Evolutionary conservation across 2,329 filamentous ascomycete species (phyloP), one percentile per base, ranked within the genome.

Genomic region (Fusarium nelsonii): DNA sequence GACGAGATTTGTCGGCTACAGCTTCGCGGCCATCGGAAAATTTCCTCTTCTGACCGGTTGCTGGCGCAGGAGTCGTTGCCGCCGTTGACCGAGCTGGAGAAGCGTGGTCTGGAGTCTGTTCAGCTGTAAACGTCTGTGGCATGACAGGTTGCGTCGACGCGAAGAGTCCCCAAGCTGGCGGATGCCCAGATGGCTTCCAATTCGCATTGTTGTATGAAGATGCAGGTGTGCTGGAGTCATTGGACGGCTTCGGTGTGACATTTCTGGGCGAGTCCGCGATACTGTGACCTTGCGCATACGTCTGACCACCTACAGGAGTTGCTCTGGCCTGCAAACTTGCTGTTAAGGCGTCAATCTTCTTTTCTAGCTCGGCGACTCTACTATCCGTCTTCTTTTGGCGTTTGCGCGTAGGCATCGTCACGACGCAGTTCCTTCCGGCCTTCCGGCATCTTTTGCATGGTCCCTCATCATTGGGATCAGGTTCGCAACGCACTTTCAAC

Each of bases 341-440:
- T 9, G 92, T 97, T 76, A 97, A 78, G 10, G 91, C 92, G 82
- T 97, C 93, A 68, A 97, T 95, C 82, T 97, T 97, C 84, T 91
- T 93, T 83, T 97, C 94, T 52, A 97, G 84, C 82, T 97, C 94
- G 10, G 93, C 91, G 14, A 97, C 94, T 52, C 93, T 87, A 70
- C 89, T 95, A 77, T 97, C 94, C 55, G 92, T 94, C 84, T 97
- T 97, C 84, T 95, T 97, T 82, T 95, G 92, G 44, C 94, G 86
- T 81, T 97, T 97, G 40, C 93, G 78, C 32, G 84, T 88, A 15
- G 87, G 92, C 67, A 89, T 88, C 1, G 93, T 97, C 65, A 94
- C 90, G 40, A 94, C 82, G 76, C 94, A 97, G 67, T 84, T 84
- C 37, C 93, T 84, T n/a, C 89, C 88, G 4, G 93, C 92, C 80